Evolutionary conservation across 176 grass and related monocot species (phyloP), one percentile per base, ranked within the genome.

Genomic region (Echinochloa phyllopogon): DNA sequence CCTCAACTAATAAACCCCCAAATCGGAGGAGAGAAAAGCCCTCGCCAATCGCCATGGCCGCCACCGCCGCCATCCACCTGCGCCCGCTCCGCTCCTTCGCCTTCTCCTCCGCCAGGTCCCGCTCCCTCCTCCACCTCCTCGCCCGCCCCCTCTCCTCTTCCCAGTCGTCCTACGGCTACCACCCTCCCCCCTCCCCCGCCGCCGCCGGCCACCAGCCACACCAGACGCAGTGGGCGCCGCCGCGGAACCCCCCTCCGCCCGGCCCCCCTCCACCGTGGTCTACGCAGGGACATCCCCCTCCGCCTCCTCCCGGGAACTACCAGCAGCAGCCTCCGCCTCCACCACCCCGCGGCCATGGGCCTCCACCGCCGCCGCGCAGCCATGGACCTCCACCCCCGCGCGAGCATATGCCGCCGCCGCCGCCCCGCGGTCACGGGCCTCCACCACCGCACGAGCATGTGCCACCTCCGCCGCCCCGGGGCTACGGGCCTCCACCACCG

Each of bases 81-180:
- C 49, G 29, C 0, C 88, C 83, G 27, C 53, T 88, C 52, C 76
- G 69, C 44, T 85, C 81, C 57, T 20, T 61, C 37, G 77, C 82
- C 69, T 29, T 81, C 72, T 64, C 61, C 69, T 82, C 78, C 23
- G 67, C 52, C 48, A 86, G 80, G 63, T 88, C 82, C 70, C 85
- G 83, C n/a, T 86, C 83, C 33, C 84, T 77, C 64, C 79, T 82
- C 44, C 79, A 61, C 87, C 80, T 87, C 50, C 80, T 83, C 21
- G 75, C 65, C 70, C 82, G 86, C 63, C 81, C 85, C 69, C 49
- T 88, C 76, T 92, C 89, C 21, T 75, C 88, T 0, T 95, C 85
- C 21, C 45, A 85, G 33, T 49, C 85, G 2, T 50, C 87, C 87
- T 75, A 59, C 65, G 20, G 51, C 60, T 79, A 69, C 84, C 62